A percentile compares a stretch with the other conserved stretches of the same genome.
Evolutionary conservation across 2,329 filamentous ascomycete species (phyloP).

Genomic region (Colletotrichum acutatum): DNA sequence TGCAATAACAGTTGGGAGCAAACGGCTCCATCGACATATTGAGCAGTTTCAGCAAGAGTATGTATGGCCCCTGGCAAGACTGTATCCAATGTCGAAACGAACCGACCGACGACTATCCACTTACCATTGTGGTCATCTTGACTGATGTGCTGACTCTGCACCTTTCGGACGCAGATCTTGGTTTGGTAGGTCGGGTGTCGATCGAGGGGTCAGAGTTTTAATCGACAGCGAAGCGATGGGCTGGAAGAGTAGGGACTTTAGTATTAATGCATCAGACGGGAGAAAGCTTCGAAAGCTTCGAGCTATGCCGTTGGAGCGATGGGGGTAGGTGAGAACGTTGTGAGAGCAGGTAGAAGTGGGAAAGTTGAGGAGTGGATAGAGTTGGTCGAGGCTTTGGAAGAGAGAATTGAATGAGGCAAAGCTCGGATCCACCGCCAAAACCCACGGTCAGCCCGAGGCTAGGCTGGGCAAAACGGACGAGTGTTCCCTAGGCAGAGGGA

Average conservation of each 20-base stretch:
- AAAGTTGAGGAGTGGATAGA: conserved; percentile 33
- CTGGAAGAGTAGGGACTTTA: background rate
- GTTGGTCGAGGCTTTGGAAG: conserved; percentile 18
- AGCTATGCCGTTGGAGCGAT: conserved; percentile 10
- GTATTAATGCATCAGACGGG: conserved; percentile 5
- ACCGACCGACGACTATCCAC: conserved; percentile 34
- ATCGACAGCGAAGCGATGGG: background rate
- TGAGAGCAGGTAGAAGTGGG: conserved; percentile 36
- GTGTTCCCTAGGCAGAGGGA: background rate
- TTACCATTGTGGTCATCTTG: conserved; percentile 65
- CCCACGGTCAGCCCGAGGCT: conserved; percentile 22
- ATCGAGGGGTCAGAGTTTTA: background rate
- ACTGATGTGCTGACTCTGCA: conserved; percentile 34
- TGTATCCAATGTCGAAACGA: background rate
- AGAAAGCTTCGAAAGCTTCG: background rate
- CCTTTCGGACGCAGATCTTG: conserved; percentile 26
- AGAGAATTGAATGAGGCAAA: conserved; percentile 26
- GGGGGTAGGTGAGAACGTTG: conserved; percentile 33
- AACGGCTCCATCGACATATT: background rate
- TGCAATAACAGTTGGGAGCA: background rate
- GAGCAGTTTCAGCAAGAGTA: background rate
- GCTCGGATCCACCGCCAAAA: conserved; percentile 15
- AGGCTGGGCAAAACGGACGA: conserved; percentile 16
- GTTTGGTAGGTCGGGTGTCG: background rate
- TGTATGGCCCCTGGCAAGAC: background rate